These are phyloP conservation scores for Mucor racemosus DNA, from an alignment of 371 early-diverging fungal species.

Conservation along the genomic window DNA sequence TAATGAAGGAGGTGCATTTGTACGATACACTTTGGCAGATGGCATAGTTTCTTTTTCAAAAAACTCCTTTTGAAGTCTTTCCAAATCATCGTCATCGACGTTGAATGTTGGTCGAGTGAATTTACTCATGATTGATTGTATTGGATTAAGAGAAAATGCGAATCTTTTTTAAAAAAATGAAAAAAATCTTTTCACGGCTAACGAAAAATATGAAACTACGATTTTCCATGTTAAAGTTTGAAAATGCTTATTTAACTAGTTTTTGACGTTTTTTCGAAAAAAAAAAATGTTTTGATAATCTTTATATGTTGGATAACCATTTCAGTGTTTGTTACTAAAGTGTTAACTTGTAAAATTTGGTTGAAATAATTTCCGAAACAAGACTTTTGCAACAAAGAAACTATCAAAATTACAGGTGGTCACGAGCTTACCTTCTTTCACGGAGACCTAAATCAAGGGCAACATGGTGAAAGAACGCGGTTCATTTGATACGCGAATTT, in stretches of 20 bases:
- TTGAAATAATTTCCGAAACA: no score
- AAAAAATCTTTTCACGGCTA: background rate
- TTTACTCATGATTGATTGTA: constrained; percentile 18
- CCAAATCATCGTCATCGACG: constrained; percentile 62
- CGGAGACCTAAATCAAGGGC: background rate
- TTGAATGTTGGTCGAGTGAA: constrained; percentile 31
- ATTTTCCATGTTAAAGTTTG: background rate
- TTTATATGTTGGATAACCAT: no score
- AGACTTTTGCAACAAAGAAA: no score
- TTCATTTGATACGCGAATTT: background rate
- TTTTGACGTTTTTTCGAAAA: no score
- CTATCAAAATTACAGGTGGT: no score
- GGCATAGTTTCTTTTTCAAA: constrained; percentile 42
- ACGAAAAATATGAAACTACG: background rate
- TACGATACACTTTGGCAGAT: constrained; percentile 56
- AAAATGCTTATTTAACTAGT: no score
- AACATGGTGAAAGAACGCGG: background rate
- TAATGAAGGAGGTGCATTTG: constrained; percentile 28
- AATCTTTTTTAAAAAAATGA: background rate
- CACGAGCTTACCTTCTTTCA: no score
- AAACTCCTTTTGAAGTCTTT: constrained; percentile 64
- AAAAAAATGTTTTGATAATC: no score
- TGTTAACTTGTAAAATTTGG: no score
- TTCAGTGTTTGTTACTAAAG: no score
- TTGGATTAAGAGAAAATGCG: background rate